Conservation (phyloP, 208 protist species). For the Trypanosoma vivax region DNA sequence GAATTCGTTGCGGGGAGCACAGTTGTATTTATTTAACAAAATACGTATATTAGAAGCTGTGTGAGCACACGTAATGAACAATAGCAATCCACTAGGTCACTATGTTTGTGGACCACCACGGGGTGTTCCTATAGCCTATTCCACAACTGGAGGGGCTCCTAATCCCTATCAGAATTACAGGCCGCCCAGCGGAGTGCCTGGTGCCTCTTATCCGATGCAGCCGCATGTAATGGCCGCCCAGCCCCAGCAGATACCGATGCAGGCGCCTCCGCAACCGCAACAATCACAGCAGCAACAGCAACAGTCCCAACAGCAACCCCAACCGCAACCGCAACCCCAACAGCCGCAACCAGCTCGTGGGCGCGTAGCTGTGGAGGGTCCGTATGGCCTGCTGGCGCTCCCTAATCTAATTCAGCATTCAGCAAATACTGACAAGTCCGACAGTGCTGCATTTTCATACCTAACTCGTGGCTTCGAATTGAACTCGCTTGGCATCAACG, state of each 20-base stretch:
- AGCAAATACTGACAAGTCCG: slow-evolving; percentile 32
- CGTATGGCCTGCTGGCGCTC: slow-evolving; percentile 60
- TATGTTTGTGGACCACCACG: slow-evolving; percentile 4
- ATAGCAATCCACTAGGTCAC: slow-evolving; percentile 12
- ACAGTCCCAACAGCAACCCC: slow-evolving; percentile 12
- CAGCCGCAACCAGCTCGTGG: slow-evolving; percentile 1
- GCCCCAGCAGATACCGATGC: neutral
- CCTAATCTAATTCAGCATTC: slow-evolving; percentile 29
- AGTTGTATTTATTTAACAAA: too few relatives aligned
- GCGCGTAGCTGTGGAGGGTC: slow-evolving; percentile 52
- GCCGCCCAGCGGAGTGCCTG: too few relatives aligned
- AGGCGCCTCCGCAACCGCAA: slow-evolving; percentile 4
- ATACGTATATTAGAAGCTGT: neutral
- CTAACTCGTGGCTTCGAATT: slow-evolving; percentile 76
- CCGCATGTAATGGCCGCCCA: slow-evolving; percentile 7
- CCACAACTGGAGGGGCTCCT: slow-evolving; percentile 4
- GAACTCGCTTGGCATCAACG: slow-evolving; percentile 50
- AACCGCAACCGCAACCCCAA: slow-evolving; percentile 10
- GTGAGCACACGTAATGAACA: slow-evolving; percentile 4
- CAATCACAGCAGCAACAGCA: slow-evolving; percentile 2
- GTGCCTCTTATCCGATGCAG: slow-evolving; percentile 2
- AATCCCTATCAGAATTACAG: slow-evolving; percentile 25
- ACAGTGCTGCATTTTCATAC: slow-evolving; percentile 53
- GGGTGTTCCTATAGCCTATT: slow-evolving; percentile 12
- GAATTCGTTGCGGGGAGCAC: too few relatives aligned